Evolutionary conservation across 192 early-diverging fungal species (phyloP), one percentile per base, ranked within the genome.

Genomic region (Podila epicladia): DNA sequence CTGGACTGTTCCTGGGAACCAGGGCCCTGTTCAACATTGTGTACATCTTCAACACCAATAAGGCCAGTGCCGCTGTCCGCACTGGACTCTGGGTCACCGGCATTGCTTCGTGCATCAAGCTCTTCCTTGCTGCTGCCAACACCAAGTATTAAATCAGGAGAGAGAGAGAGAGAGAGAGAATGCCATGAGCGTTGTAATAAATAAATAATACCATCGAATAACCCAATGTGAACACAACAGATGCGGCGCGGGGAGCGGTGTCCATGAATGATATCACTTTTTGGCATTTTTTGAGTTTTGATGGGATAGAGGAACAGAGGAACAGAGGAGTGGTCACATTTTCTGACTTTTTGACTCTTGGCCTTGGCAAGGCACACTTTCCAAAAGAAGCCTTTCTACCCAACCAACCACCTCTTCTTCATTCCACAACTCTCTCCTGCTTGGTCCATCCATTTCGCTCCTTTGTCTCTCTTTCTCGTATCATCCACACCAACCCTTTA

Each of bases 81-180:
- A 73, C 77, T 8, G 67, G 61, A 51, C 33, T 73, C 63, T 80
- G 77, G 77, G 37, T 32, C 11, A 55, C 77, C 5, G 38, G 77
- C 5, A 69, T 80, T 9, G 15, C n/a, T 38, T 61, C 77, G 12
- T 80, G 77, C 63, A 1, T 72, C 4, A 80, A 80, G 66, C 67
- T 80, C 17, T 65, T 80, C 77, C 49, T 80, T 35, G 71, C 71
- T 22, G 77, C 77, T 32, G 77, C 77, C 50, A 65, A 71, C 53
- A 73, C 66, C 32, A 80, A 80, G 60, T 69, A 69, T 62, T 80
- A 73, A 35, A 61, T 20, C 11, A 22, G 13, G 19, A 55, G 20
- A 24, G 41, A 45, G 15, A 37, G 41, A 45, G 41, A 45, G 41
- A 15, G 12, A 13, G 41, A 45, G 41, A 45, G 41, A 45, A 45